Evolutionary conservation across 106 monocot species (phyloP), one percentile per base, ranked within the genome.

Genomic region (Dactylorhiza incarnata): DNA sequence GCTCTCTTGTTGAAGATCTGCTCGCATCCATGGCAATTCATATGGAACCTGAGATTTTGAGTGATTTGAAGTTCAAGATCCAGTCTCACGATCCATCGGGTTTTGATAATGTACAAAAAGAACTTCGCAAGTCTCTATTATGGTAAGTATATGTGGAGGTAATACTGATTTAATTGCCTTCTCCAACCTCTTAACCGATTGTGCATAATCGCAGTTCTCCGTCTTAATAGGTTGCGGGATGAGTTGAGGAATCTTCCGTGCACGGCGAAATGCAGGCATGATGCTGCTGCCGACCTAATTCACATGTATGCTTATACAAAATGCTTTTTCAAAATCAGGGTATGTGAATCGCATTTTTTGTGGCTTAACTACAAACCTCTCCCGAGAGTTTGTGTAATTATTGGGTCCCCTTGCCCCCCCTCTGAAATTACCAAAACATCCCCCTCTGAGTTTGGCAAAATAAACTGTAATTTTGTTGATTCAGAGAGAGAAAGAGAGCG

Each of bases 281-380:
- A 97, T 82, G 97, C 89, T 76, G 97, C 94, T 73, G 97, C 97
- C 22, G 97, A 97, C 69, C 83, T 97, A 76, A 82, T 97, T 78
- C 97, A 97, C 81, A 87, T 94, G 71, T 94, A 97, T 79, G 93
- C 97, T 15, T 84, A 94, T 71, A 97, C 97, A 37, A 94, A 89
- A 80, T 86, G 79, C 68, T 94, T 91, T 59, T 97, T 91, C 68
- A 86, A 83, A 81, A 77, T 94, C 78, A 84, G 76, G 86, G 97
- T 97, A 79, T 65, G 82, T 74, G 0, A 37, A 49, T 47, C 6
- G 45, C 15, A 66, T 66, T 37, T 37, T 37, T 37, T 37, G 37
- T 37, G 13, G 13, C 48, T 48, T 49, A 69, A 17, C 69, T 69
- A 17, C 69, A 69, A 17, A 44, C 46, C 46, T 43, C 69, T 69